Percentiles rank a stretch among this genome's conserved stretches.
phyloP scores from a whole-genome alignment of 306 rosid species.

The Malus sylvestris region DNA sequence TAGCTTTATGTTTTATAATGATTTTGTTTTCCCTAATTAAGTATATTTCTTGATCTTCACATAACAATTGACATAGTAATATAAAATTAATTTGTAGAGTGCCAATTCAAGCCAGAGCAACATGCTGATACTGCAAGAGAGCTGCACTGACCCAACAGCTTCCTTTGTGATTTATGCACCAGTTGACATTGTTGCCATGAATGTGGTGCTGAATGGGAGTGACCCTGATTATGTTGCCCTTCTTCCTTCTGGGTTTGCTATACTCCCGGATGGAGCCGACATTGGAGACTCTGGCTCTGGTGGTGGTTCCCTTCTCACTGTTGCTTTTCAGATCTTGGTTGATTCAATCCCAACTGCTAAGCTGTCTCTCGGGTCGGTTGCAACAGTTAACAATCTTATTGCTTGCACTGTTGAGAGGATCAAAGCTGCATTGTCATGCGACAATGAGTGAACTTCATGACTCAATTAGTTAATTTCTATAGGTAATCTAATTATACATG shows the following conservation, averaged over 20 bases:
- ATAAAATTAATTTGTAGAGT: slow-evolving; percentile 41
- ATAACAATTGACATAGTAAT: not conserved
- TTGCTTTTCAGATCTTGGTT: slow-evolving; percentile 91
- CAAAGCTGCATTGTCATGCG: slow-evolving; percentile 68
- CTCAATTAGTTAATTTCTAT: not conserved
- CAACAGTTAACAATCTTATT: slow-evolving; percentile 86
- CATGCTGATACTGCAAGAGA: slow-evolving; percentile 91
- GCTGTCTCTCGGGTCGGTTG: slow-evolving; percentile 90
- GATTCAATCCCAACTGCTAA: slow-evolving; percentile 91
- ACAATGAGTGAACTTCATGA: slow-evolving; percentile 11
- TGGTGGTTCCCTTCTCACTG: slow-evolving; percentile 88
- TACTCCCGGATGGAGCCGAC: slow-evolving; percentile 67
- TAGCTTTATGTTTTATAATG: slow-evolving; percentile 18
- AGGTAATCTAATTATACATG: not conserved
- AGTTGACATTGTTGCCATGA: slow-evolving; percentile 83
- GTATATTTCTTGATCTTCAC: not conserved
- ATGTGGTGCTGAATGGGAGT: slow-evolving; percentile 82
- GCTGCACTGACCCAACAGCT: slow-evolving; percentile 72
- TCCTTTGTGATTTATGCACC: slow-evolving; percentile 90
- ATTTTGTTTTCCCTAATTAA: not conserved
- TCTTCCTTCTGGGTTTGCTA: slow-evolving; percentile 94
- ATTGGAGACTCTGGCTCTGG: slow-evolving; percentile 44
- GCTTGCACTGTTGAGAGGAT: slow-evolving; percentile 94
- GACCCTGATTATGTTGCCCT: slow-evolving; percentile 94
- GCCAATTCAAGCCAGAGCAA: slow-evolving; percentile 96